These are phyloP conservation scores for Drechslerella coelobrocha DNA, from an alignment of 2,329 filamentous ascomycete genomes.

Conservation along the genomic window DNA sequence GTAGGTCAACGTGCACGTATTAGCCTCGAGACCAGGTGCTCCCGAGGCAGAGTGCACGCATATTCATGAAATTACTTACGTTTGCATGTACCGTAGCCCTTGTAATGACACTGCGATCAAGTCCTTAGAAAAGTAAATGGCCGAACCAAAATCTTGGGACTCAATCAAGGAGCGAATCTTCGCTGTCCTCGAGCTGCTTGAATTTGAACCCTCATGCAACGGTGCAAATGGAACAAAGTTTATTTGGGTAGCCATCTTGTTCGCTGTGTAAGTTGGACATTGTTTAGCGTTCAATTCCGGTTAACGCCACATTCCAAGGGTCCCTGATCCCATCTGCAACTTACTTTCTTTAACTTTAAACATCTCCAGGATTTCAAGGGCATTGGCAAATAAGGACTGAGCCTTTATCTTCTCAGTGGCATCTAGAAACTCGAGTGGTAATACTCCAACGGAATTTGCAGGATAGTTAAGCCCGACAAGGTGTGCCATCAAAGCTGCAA, in stretches of 20 bases:
- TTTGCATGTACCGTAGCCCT: constrained; percentile 91
- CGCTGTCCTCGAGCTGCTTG: constrained; percentile 13
- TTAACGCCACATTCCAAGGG: background rate
- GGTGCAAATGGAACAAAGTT: constrained; percentile 77
- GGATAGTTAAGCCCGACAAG: constrained; percentile 86
- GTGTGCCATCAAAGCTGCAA: constrained; percentile 95
- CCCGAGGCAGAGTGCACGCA: no score
- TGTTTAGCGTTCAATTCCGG: background rate
- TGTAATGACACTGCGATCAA: constrained; percentile 79
- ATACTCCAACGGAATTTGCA: constrained; percentile 92
- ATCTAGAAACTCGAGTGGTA: constrained; percentile 82
- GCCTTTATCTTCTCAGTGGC: constrained; percentile 78
- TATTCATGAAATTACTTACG: constrained; percentile 57
- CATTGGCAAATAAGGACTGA: constrained; percentile 81
- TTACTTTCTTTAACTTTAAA: constrained; percentile 85
- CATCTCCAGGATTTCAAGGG: constrained; percentile 88
- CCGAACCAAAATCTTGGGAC: constrained; percentile 71
- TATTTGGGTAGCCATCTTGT: constrained; percentile 77
- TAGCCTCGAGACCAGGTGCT: no score
- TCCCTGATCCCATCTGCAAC: background rate
- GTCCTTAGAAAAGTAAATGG: constrained; percentile 77
- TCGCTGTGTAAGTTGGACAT: constrained; percentile 58
- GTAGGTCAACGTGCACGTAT: no score
- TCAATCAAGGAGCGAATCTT: constrained; percentile 67
- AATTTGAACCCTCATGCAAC: constrained; percentile 64